These are phyloP conservation scores for Nannochloropsis gaditana DNA, from an alignment of 108 stramenopile species.

Conservation along the genomic window DNA sequence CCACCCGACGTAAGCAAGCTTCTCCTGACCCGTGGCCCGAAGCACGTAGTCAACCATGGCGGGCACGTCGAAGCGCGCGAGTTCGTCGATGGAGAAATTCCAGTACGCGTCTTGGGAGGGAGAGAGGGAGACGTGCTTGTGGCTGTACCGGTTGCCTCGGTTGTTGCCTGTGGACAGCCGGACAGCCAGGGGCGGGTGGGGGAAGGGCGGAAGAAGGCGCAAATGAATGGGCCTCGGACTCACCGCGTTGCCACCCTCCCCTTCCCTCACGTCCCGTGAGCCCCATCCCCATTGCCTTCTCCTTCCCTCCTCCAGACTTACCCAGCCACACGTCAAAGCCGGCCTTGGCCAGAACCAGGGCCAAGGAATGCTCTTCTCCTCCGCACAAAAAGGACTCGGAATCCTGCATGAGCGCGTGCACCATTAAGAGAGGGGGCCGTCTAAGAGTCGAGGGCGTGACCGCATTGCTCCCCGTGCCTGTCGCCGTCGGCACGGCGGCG, in stretches of 20 bases:
- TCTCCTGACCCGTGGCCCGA: slow-evolving; percentile 34
- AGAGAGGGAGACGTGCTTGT: slow-evolving; percentile 45
- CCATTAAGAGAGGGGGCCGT: slow-evolving; percentile 46
- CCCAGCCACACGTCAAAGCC: slow-evolving; percentile 54
- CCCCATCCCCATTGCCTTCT: not conserved
- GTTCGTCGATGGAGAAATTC: slow-evolving; percentile 58
- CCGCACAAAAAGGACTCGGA: slow-evolving; percentile 49
- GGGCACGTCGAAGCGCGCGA: slow-evolving; percentile 53
- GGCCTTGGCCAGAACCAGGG: slow-evolving; percentile 24
- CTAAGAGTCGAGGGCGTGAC: not conserved
- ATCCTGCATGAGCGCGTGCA: slow-evolving; percentile 57
- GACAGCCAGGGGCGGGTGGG: not conserved
- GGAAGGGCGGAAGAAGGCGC: not conserved
- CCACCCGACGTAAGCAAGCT: slow-evolving; percentile 22
- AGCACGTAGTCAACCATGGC: slow-evolving; percentile 52
- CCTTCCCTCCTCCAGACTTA: not conserved
- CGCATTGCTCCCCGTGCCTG: not conserved
- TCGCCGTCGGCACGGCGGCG: not conserved
- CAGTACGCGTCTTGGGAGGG: slow-evolving; percentile 50
- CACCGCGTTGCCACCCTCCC: not conserved
- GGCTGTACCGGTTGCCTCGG: slow-evolving; percentile 51
- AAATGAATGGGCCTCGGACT: not conserved
- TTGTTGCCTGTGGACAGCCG: slow-evolving; percentile 32
- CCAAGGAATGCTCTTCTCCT: slow-evolving; percentile 45
- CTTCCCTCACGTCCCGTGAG: not conserved